Conservation (phyloP, 345 rosid genomes). For the Gynandropsis gynandra region DNA sequence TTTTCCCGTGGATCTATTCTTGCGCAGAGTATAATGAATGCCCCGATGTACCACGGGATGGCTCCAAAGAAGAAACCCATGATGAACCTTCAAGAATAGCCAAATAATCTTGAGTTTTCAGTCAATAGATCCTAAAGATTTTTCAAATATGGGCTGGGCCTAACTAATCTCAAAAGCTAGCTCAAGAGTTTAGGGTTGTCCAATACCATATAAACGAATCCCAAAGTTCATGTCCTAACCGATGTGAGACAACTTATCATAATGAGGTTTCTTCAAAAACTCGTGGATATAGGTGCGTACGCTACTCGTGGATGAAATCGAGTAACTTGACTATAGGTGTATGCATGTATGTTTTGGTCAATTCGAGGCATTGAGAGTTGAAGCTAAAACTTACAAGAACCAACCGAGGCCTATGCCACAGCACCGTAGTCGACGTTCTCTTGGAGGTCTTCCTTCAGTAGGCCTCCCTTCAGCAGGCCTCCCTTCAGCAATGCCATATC, state of each 20-base stretch:
- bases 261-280: too few relatives aligned
- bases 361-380: not conserved
- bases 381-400: conserved; percentile 52
- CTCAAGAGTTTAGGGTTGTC: too few relatives aligned
- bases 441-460: conserved; percentile 35
- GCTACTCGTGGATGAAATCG: too few relatives aligned
- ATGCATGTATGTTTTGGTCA: not conserved
- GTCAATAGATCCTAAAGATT: too few relatives aligned
- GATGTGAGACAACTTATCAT: too few relatives aligned
- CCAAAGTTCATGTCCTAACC: too few relatives aligned
- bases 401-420: conserved; percentile 79
- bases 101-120: not conserved
- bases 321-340: too few relatives aligned
- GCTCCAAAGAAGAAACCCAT: conserved; percentile 66
- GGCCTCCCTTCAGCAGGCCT: too few relatives aligned
- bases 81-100: conserved; percentile 49
- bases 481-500: conserved; percentile 57
- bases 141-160: too few relatives aligned
- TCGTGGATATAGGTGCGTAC: too few relatives aligned
- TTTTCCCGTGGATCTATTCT: conserved; percentile 62
- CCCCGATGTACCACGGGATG: conserved; percentile 85
- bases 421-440: conserved; percentile 57
- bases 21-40: conserved; percentile 40
- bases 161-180: too few relatives aligned
- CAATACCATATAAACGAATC: too few relatives aligned